Evolutionary conservation across 352 stramenopile genomes (phyloP), one percentile per base, ranked within the genome.

Genomic region (Pythium phragmitis): DNA sequence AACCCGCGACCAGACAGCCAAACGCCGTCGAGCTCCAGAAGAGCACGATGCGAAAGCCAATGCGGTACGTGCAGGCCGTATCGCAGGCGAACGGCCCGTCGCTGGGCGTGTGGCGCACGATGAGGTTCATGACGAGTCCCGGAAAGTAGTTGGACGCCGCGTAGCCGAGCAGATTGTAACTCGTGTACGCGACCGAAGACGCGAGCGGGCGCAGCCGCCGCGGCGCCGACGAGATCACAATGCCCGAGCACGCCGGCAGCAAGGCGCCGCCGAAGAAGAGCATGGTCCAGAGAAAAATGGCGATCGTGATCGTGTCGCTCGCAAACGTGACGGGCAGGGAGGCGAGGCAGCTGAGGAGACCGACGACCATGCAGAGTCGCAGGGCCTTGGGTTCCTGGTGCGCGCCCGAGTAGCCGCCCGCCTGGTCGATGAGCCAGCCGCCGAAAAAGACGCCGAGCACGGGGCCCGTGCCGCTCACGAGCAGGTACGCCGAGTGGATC

Each of bases 81-180:
- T 94, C 85, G 60, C 85, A 94, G 41, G 70, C 9, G 70, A 77
- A 37, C 89, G 79, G 51, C 90, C 81, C 74, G 76, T 89, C 63
- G 48, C 17, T 46, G 8, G 13, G 39, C 34, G 34, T 13, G 14
- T 76, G 63, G 60, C 75, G 72, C 48, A 94, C 76, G 51, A 94
- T 88, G 55, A 91, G 74, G 69, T 91, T 82, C 85, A 92, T 92
- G 60, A 91, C 87, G 14, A 90, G 58, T 0, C 84, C 84, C 21
- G 83, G 92, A 42, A 92, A 68, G 65, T 89, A 91, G 9, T 82
- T 84, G 28, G 84, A 91, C 28, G 91, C 75, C 46, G 83, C 78
- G 63, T 92, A 94, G 26, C 85, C 85, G 30, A 91, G 80, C 12
- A 94, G 68, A 59, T 92, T 94, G 66, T 92, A 94, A 30, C 91